Base-by-base conservation (phyloP, 2,329 filamentous ascomycete species). In the Ceratocystis diversiconidia region DNA sequence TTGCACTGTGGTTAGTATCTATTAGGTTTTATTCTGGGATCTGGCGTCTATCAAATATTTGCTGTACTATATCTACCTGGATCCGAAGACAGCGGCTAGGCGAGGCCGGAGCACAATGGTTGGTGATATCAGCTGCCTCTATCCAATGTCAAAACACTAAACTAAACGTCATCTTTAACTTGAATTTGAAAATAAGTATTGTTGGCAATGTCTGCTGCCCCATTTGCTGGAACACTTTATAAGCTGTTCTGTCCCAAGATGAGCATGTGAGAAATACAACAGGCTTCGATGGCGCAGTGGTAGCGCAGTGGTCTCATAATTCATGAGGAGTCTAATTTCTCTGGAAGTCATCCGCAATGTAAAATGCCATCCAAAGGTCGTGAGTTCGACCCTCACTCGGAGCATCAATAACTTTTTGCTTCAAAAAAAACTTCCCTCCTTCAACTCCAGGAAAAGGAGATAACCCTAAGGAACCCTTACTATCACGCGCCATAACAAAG, bases 331-430 rank as follows among this genome's bases (percentile, higher is more conserved):
- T 64, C 65, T 65, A 63, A 66, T 69, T 67, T 68, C 66, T 59
- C 36, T 7, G 36, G 36, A 41, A 41, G 60, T 62, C 43, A 36
- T 44, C 57, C 63, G 15, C 0, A 67, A 46, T 67, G 62, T 63
- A 65, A 63, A 61, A 63, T 66, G 61, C 65, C 61, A 68, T 68
- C 67, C 65, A 66, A 68, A 68, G 67, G 65, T 68, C 67, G 65
- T 67, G 67, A 67, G 67, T 68, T 68, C 67, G 67, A 68, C 65
- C 67, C 67, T 68, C 65, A 67, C 65, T 67, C 63, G 65, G 67
- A 67, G 64, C 67, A 68, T 52, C 15, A 5, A 19, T 12, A 10
- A 17, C n/a, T 41, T 66, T 67, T 52, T 57, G n/a, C 50, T 62
- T 17, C 28, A 22, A 22, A 22, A 22, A 22, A 22, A 22, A 22